Evolutionary conservation across 2,329 filamentous ascomycete species (phyloP), one percentile per base, ranked within the genome.

Genomic region (Alternaria alternata): DNA sequence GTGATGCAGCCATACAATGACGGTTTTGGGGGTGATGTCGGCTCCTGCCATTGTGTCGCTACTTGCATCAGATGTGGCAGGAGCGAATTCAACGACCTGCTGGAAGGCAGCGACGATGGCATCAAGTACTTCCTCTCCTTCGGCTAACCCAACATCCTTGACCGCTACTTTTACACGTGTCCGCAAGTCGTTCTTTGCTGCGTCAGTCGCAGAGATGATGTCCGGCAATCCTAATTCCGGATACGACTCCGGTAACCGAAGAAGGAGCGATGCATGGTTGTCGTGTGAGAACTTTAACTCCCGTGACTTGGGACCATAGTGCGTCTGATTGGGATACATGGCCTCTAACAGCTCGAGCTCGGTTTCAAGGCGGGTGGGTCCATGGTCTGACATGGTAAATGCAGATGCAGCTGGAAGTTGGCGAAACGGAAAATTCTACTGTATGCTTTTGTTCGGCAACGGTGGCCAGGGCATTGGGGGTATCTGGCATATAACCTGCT

Each of bases 1-100:
- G 52, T 83, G 81, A 44, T 83, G 81, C 1, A 83, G 75, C 78
- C 80, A 83, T 49, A 83, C 75, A 18, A 83, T 75, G 26, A 81
- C 74, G 3, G 81, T 82, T 52, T 73, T 77, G n/a, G 41, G 57
- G 4, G 52, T 26, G 7, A 55, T 30, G 34, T n/a, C n/a, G 26
- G 48, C 34, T 14, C 16, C n/a, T 52, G 36, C 39, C 18, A 22
- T 41, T 26, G 18, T 18, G 53, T 30, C 44, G 41, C 24, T 51
- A 22, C n/a, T n/a, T n/a, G 34, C 24, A 32, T 43, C 7, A n/a
- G 44, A 61, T 16, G 1, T 20, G 34, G n/a, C 16, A 22, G 51
- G 47, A 48, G 30, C 53, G 24, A 41, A 51, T 26, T 61, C 53
- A 22, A 65, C 9, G 20, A 64, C 14, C 8, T 74, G 68, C 55